Evolutionary conservation across 129 eudicot species (phyloP).

Genomic region (Lactuca sativa): DNA sequence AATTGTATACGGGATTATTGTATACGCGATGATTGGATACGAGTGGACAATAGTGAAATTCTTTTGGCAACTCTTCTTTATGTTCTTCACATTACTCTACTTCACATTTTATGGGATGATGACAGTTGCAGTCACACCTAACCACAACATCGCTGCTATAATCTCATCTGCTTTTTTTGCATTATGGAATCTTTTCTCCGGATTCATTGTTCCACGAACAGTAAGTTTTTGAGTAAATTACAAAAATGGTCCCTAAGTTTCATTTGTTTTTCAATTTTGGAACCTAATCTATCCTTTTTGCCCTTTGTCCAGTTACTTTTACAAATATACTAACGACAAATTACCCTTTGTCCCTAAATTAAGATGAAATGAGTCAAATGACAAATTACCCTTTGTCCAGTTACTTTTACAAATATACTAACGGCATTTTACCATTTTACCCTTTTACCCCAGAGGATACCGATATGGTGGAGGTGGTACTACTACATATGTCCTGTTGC

Average conservation of each 20-base stretch:
- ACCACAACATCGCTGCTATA: slow-evolving; percentile 66
- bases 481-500: slow-evolving; percentile 56
- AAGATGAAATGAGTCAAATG: too few species aligned
- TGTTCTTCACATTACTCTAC: slow-evolving; percentile 75
- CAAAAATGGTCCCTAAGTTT: too few species aligned
- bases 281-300: too few species aligned
- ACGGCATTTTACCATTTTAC: background rate
- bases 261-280: too few species aligned
- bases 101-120: slow-evolving; percentile 90
- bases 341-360: background rate
- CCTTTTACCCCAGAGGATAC: slow-evolving; percentile 54
- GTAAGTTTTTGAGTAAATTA: slow-evolving; percentile 39
- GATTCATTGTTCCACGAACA: slow-evolving; percentile 74
- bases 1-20: slow-evolving; percentile 59
- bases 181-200: slow-evolving; percentile 80
- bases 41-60: slow-evolving; percentile 74
- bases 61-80: slow-evolving; percentile 78
- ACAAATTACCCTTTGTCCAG: too few species aligned
- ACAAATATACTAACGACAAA: too few species aligned
- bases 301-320: too few species aligned
- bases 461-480: slow-evolving; percentile 89
- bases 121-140: slow-evolving; percentile 82
- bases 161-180: slow-evolving; percentile 67
- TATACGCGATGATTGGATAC: slow-evolving; percentile 81
- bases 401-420: too few species aligned